These are phyloP conservation scores for Lachancea meyersii DNA, from an alignment of 805 yeast genomes.

Conservation along the genomic window DNA sequence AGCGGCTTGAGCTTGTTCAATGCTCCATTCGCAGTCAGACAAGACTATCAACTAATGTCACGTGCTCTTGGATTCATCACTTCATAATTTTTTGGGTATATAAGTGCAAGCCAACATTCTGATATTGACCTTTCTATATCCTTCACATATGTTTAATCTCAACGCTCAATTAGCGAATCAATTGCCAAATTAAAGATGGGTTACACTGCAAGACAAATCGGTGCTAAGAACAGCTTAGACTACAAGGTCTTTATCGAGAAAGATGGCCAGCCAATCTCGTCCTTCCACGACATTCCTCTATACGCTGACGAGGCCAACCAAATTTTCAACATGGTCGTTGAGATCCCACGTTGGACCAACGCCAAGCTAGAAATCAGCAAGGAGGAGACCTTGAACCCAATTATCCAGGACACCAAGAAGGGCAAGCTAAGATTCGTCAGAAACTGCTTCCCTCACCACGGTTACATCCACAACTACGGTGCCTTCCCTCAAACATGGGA, in stretches of 20 bases:
- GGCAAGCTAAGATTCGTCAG: slow-evolving; percentile 93
- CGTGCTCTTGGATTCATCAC: neutral
- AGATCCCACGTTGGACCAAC: slow-evolving; percentile 97
- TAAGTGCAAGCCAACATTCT: neutral
- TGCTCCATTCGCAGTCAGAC: neutral
- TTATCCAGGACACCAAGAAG: slow-evolving; percentile 94
- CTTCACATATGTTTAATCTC: too few species aligned
- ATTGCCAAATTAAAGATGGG: slow-evolving; percentile 39
- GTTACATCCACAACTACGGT: slow-evolving; percentile 97
- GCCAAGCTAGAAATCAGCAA: slow-evolving; percentile 94
- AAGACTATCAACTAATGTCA: neutral
- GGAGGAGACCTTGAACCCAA: slow-evolving; percentile 81
- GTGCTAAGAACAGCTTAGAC: slow-evolving; percentile 92
- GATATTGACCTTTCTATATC: too few species aligned
- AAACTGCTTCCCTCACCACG: slow-evolving; percentile 98
- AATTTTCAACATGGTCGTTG: slow-evolving; percentile 85
- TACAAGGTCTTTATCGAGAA: slow-evolving; percentile 86
- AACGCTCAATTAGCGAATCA: neutral
- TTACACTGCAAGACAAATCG: slow-evolving; percentile 87
- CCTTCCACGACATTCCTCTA: slow-evolving; percentile 91
- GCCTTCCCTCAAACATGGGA: slow-evolving; percentile 96
- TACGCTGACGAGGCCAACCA: slow-evolving; percentile 91
- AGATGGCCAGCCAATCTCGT: slow-evolving; percentile 90
- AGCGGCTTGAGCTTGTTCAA: too few species aligned
- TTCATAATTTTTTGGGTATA: neutral